These are phyloP conservation scores for Lachancea dasiensis DNA, from an alignment of 805 yeast genomes.

Conservation along the genomic window DNA sequence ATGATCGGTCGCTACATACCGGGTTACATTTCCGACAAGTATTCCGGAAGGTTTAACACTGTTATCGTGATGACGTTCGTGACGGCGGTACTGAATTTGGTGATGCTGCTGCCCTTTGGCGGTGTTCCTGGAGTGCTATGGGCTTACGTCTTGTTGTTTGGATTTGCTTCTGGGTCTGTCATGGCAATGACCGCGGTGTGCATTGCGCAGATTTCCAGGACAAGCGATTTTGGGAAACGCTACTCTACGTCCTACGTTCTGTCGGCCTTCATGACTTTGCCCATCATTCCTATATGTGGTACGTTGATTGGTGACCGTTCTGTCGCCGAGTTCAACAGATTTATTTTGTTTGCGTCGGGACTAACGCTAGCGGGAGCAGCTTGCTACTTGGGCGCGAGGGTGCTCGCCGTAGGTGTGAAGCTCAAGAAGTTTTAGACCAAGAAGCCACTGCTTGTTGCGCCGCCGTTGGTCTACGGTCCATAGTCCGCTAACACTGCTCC, in stretches of 20 bases:
- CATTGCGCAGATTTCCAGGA: constrained; percentile 51
- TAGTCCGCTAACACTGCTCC: too few relatives aligned
- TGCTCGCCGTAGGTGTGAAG: constrained; percentile 39
- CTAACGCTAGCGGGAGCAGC: constrained; percentile 36
- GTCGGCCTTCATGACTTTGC: constrained; percentile 46
- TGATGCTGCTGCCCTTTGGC: constrained; percentile 42
- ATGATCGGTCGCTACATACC: constrained; percentile 42
- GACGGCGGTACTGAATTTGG: constrained; percentile 34
- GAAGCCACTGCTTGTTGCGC: too few relatives aligned
- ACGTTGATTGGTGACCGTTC: constrained; percentile 37
- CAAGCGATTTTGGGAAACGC: constrained; percentile 48
- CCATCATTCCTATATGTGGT: constrained; percentile 47
- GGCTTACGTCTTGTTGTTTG: constrained; percentile 46
- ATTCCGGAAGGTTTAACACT: constrained; percentile 48
- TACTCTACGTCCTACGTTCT: constrained; percentile 54
- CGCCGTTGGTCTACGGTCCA: too few relatives aligned
- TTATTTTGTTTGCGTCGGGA: constrained; percentile 40
- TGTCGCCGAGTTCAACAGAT: constrained; percentile 35
- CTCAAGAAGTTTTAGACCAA: constrained; percentile 29
- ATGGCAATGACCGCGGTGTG: constrained; percentile 55
- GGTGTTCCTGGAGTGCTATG: constrained; percentile 32
- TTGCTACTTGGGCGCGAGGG: constrained; percentile 38
- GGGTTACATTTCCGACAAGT: constrained; percentile 40
- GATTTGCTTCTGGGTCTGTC: constrained; percentile 51
- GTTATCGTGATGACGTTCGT: constrained; percentile 35